Conservation (phyloP, 2,329 filamentous ascomycete genomes). For the Tricladium varicosporioides region DNA sequence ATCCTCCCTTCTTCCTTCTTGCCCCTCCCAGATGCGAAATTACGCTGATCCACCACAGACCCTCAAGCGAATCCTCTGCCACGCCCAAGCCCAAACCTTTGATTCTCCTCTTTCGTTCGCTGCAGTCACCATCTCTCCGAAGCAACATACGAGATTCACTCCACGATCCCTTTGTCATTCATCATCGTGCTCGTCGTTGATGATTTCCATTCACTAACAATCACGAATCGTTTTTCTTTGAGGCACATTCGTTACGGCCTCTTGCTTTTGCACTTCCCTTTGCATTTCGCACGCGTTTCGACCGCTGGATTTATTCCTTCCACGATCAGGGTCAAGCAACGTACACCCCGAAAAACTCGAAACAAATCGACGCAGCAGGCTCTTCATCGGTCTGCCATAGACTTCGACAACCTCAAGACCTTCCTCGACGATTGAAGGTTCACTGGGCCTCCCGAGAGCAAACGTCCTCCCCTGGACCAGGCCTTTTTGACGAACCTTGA, state of each 20-base stretch:
- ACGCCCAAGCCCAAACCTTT: background rate
- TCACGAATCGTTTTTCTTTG: constrained; percentile 1
- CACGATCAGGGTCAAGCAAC: constrained; percentile 5
- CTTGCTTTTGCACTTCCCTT: background rate
- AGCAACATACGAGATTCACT: background rate
- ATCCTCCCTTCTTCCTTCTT: too few species aligned
- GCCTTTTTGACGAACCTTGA: constrained; percentile 5
- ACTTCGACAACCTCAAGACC: background rate
- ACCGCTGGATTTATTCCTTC: background rate
- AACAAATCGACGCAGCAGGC: constrained; percentile 5
- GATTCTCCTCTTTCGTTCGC: background rate
- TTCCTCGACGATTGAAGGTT: background rate
- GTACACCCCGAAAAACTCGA: constrained; percentile 13
- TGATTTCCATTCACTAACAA: constrained; percentile 12
- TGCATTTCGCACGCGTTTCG: constrained; percentile 9
- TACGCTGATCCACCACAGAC: background rate
- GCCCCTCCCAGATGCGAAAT: background rate
- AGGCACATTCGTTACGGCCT: constrained; percentile 23
- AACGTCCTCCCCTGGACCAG: background rate
- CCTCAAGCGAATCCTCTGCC: background rate
- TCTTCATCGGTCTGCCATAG: background rate
- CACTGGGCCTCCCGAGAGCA: background rate
- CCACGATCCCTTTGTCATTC: background rate
- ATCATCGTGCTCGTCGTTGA: constrained; percentile 4
- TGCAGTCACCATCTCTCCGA: background rate